phyloP scores from a whole-genome alignment of 768 basidiomycete genomes.

The Kwoniella botswanensis region DNA sequence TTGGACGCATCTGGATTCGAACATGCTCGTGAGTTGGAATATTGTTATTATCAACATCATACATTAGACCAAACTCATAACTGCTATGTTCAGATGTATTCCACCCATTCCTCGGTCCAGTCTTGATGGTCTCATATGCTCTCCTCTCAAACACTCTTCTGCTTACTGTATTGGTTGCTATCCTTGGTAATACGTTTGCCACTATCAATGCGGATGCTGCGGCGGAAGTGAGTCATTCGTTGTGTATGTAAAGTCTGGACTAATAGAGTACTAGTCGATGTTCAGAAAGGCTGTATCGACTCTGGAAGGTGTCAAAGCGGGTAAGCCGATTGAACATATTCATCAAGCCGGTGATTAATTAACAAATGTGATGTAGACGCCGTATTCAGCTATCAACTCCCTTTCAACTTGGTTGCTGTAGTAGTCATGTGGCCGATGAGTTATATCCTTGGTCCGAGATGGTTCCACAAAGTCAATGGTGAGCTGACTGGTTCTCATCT shows the following conservation, averaged over 20 bases:
- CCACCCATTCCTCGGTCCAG: conserved; percentile 84
- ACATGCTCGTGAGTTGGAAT: conserved; percentile 67
- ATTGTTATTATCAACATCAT: too few species aligned
- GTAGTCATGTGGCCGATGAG: conserved; percentile 84
- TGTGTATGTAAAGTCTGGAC: conserved; percentile 13
- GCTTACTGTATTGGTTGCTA: conserved; percentile 68
- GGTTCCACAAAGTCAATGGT: conserved; percentile 88
- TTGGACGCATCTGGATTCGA: conserved; percentile 90
- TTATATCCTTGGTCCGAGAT: conserved; percentile 84
- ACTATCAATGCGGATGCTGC: conserved; percentile 90
- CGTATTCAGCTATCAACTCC: conserved; percentile 91
- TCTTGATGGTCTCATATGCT: conserved; percentile 77
- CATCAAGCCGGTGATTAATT: neutral
- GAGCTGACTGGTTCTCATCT: conserved; percentile 1
- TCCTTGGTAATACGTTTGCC: conserved; percentile 93
- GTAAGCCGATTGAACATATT: conserved; percentile 20
- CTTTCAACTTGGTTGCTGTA: conserved; percentile 85
- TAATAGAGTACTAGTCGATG: conserved; percentile 71
- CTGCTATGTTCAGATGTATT: conserved; percentile 65
- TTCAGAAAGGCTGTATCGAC: conserved; percentile 92
- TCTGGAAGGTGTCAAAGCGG: conserved; percentile 75
- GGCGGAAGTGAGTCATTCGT: conserved; percentile 69
- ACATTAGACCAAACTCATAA: neutral
- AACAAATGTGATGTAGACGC: conserved; percentile 63
- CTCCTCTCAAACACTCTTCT: conserved; percentile 90